Evolutionary conservation across 306 rosid species (phyloP), one percentile per base, ranked within the genome.

Genomic region (Cicer arietinum): DNA sequence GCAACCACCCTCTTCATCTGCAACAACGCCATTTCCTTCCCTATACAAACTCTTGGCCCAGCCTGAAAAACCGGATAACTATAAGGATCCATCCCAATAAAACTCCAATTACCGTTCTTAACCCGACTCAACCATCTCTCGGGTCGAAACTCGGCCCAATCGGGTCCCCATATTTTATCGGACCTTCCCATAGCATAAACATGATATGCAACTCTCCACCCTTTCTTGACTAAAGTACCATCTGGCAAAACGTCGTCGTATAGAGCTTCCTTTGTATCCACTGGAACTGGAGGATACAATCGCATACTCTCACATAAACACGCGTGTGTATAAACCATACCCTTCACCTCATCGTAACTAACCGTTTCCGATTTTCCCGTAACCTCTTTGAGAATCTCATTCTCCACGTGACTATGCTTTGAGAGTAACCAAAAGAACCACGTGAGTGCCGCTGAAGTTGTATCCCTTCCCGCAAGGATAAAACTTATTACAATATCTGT

Each of bases 21-120:
- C 87, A 92, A 25, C 56, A 90, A 90, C 8, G 98, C 94, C 98
- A 92, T 92, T 40, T 90, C 98, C 79, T 72, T 89, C 7, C 96
- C 93, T 76, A 90, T 12, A 46, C 96, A 92, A 0, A 89, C 73
- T 80, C 96, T 87, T 0, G 94, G 98, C 4, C 98, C 96, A 2
- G 91, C 96, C 60, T 92, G 94, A 65, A 92, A 92, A 62, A 90
- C 98, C 4, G 91, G 87, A 30, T 87, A 90, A 1, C 70, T 65
- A 14, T 59, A 90, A 20, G 82, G n/a, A 37, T 90, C 93, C 12
- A 86, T 76, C 47, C 73, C 91, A 30, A 80, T 81, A 4, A 90
- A 90, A 13, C 17, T 81, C 95, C 92, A 86, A 20, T 76, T 85
- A 8, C 20, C 14, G 8, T 35, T 76, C 7, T 37, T 74, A 7